These are phyloP conservation scores for Vitis hybrid DNA, from an alignment of 177 flowering plant genomes.

Conservation along the genomic window DNA sequence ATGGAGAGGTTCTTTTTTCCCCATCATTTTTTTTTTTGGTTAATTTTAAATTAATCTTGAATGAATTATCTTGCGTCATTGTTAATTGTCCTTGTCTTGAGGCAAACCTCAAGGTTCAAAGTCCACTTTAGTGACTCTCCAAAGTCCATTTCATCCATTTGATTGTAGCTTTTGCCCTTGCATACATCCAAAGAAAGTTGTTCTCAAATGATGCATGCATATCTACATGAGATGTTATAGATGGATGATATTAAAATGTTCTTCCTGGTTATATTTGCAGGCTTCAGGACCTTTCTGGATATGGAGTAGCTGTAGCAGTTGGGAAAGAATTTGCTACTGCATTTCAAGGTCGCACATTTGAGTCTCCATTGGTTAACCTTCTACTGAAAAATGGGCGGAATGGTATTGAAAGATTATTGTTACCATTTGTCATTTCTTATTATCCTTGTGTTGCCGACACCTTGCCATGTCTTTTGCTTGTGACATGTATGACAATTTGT, in stretches of 20 bases:
- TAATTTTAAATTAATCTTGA: too few relatives aligned
- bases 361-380: conserved; percentile 65
- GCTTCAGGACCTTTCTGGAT: conserved; percentile 91
- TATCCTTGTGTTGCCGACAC: neutral
- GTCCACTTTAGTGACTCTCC: too few relatives aligned
- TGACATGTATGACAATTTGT: conserved; percentile 1
- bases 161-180: too few relatives aligned
- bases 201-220: too few relatives aligned
- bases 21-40: too few relatives aligned
- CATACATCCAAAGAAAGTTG: too few relatives aligned
- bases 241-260: neutral
- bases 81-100: too few relatives aligned
- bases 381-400: conserved; percentile 73
- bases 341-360: conserved; percentile 62
- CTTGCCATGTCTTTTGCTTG: neutral
- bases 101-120: too few relatives aligned
- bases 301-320: conserved; percentile 74
- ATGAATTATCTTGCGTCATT: too few relatives aligned
- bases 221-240: neutral
- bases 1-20: too few relatives aligned
- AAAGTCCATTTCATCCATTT: too few relatives aligned
- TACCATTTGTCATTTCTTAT: neutral
- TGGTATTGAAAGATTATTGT: conserved; percentile 40
- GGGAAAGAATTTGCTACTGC: conserved; percentile 53
- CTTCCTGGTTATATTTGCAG: conserved; percentile 32